Conservation (phyloP, 2,329 filamentous ascomycete species). For the Chaetomium sp. region DNA sequence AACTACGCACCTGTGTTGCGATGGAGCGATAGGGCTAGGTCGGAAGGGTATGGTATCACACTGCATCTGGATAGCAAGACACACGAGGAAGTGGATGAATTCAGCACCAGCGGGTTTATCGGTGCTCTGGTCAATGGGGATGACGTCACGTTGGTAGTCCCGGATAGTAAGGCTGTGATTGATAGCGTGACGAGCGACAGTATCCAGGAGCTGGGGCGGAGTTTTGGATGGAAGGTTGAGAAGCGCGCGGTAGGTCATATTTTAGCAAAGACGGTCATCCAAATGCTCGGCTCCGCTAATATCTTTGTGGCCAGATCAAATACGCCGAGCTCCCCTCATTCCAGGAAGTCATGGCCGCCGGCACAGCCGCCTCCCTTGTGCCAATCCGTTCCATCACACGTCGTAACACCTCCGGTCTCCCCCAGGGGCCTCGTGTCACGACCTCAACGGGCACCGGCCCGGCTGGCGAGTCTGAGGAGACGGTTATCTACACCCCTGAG, state of each 20-base stretch:
- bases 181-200: conserved; percentile 78
- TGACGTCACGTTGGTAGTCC: conserved; percentile 70
- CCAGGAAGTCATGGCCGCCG: conserved; percentile 81
- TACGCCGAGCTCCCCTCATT: conserved; percentile 59
- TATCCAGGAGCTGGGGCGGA: conserved; percentile 65
- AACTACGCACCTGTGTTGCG: conserved; percentile 92
- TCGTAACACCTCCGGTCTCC: conserved; percentile 33
- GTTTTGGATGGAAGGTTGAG: conserved; percentile 81
- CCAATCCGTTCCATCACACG: conserved; percentile 88
- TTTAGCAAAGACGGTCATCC: background rate
- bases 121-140: conserved; percentile 60
- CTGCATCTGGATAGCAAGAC: conserved; percentile 84
- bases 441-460: conserved; percentile 25
- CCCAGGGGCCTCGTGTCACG: conserved; percentile 36
- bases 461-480: conserved; percentile 34
- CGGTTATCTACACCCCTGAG: conserved; percentile 48
- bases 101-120: conserved; percentile 90
- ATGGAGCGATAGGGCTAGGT: conserved; percentile 75
- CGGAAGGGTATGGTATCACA: conserved; percentile 85
- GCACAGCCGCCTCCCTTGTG: conserved; percentile 84
- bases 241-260: conserved; percentile 51
- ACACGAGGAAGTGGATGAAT: conserved; percentile 86
- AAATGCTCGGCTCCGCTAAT: background rate
- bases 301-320: conserved; percentile 29
- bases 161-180: conserved; percentile 82